These are phyloP conservation scores for Verticillium isaacii DNA, from an alignment of 2,329 filamentous ascomycete genomes.

Conservation along the genomic window DNA sequence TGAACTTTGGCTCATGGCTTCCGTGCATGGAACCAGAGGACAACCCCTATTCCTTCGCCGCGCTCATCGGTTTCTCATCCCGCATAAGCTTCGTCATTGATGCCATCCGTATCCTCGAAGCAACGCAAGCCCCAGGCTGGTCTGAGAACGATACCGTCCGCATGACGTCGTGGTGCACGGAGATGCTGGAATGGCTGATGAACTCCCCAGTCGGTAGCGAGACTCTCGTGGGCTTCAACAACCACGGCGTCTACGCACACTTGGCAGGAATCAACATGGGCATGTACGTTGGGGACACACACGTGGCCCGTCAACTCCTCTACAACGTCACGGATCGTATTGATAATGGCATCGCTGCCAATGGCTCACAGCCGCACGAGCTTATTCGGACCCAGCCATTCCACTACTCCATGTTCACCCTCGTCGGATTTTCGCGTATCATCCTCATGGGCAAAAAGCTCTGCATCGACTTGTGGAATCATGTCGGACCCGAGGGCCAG, in stretches of 20 bases:
- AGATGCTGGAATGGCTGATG: conserved; percentile 18
- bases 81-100: neutral
- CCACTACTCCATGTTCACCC: conserved; percentile 18
- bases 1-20: conserved; percentile 13
- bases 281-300: neutral
- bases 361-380: conserved; percentile 19
- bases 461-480: conserved; percentile 15
- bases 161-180: conserved; percentile 17
- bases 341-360: conserved; percentile 13
- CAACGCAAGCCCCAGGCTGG: conserved; percentile 16
- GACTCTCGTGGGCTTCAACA: conserved; percentile 11
- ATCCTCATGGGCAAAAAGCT: conserved; percentile 15
- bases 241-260: conserved; percentile 16
- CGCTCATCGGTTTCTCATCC: conserved; percentile 8
- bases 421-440: conserved; percentile 14
- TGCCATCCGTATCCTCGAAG: conserved; percentile 18
- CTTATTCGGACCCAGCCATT: conserved; percentile 18
- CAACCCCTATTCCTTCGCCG: conserved; percentile 2
- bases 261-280: neutral
- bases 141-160: conserved; percentile 6
- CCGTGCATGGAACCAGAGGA: neutral
- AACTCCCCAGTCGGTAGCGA: conserved; percentile 16
- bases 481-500: conserved; percentile 17
- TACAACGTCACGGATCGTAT: conserved; percentile 7
- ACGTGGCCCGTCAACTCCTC: conserved; percentile 6